Conservation (phyloP, 768 basidiomycete genomes). For the Lentinula detonsa region DNA sequence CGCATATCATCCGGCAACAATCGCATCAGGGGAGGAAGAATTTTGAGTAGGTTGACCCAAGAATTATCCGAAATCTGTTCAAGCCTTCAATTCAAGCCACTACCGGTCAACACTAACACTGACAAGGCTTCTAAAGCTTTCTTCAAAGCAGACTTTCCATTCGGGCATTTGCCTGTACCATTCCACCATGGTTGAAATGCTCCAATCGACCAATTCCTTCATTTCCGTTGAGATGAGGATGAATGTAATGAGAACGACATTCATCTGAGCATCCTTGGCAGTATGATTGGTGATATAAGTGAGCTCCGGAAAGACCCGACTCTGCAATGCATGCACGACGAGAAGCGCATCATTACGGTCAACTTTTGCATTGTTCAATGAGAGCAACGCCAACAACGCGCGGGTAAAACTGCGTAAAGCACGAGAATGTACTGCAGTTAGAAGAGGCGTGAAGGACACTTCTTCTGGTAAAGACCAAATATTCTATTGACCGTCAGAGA, state of each 20-base stretch:
- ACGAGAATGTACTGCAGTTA: slow-evolving; percentile 39
- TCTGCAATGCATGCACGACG: slow-evolving; percentile 33
- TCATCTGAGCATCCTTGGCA: slow-evolving; percentile 27
- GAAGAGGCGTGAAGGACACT: slow-evolving; percentile 33
- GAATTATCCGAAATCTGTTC: slow-evolving; percentile 29
- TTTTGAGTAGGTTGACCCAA: slow-evolving; percentile 36
- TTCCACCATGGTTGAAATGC: slow-evolving; percentile 20
- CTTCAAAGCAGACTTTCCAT: slow-evolving; percentile 39
- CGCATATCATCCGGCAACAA: slow-evolving; percentile 43
- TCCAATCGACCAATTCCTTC: slow-evolving; percentile 23
- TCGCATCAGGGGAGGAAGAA: slow-evolving; percentile 37
- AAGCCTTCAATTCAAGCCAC: slow-evolving; percentile 1
- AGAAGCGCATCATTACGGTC: slow-evolving; percentile 18
- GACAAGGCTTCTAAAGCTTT: slow-evolving; percentile 34
- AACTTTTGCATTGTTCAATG: slow-evolving; percentile 5
- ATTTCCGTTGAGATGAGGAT: slow-evolving; percentile 25
- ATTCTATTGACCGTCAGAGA: slow-evolving; percentile 25
- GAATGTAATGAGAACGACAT: slow-evolving; percentile 37
- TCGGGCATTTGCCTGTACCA: slow-evolving; percentile 33
- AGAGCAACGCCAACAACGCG: slow-evolving; percentile 24
- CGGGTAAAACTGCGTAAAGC: slow-evolving; percentile 36
- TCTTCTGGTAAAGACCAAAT: slow-evolving; percentile 38
- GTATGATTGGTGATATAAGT: slow-evolving; percentile 27
- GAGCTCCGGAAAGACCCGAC: slow-evolving; percentile 43
- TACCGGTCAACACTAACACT: slow-evolving; percentile 13